Percentiles rank a stretch among this genome's conserved stretches.
phyloP scores from a whole-genome alignment of 768 basidiomycete genomes.

The Leccinum subtestaceum region DNA sequence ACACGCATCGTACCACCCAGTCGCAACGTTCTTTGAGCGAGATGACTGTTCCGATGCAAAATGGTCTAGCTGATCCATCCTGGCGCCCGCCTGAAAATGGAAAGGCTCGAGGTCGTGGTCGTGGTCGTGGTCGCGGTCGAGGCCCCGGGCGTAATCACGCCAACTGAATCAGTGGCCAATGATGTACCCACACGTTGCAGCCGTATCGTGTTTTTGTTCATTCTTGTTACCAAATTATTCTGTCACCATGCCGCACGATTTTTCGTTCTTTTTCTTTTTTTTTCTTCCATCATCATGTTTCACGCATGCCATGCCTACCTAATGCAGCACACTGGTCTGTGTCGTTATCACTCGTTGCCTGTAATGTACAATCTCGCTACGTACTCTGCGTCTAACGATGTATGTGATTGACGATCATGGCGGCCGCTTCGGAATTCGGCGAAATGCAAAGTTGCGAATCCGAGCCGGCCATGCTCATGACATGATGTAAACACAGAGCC shows the following conservation, averaged over 20 bases:
- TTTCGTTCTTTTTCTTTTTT: slow-evolving; percentile 1
- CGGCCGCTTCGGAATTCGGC: not conserved
- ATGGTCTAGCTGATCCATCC: slow-evolving; percentile 5
- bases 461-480: slow-evolving; percentile 2
- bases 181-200: slow-evolving; percentile 19
- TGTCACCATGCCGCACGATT: slow-evolving; percentile 19
- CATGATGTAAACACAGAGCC: slow-evolving; percentile 1
- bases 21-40: slow-evolving; percentile 3
- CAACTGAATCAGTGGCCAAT: slow-evolving; percentile 16
- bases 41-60: slow-evolving; percentile 3
- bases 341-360: slow-evolving; percentile 2
- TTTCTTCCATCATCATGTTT: slow-evolving; percentile 16
- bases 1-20: not conserved
- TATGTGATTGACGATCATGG: slow-evolving; percentile 17
- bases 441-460: not conserved
- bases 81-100: slow-evolving; percentile 15
- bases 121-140: slow-evolving; percentile 38
- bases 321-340: slow-evolving; percentile 15
- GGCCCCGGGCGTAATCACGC: slow-evolving; percentile 38
- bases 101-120: slow-evolving; percentile 38
- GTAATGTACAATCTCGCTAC: slow-evolving; percentile 16
- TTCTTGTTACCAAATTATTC: slow-evolving; percentile 21
- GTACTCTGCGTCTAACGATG: not conserved
- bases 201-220: slow-evolving; percentile 12
- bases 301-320: slow-evolving; percentile 22